Conservation (phyloP, 768 basidiomycete genomes). For the Boletellus ananas region DNA sequence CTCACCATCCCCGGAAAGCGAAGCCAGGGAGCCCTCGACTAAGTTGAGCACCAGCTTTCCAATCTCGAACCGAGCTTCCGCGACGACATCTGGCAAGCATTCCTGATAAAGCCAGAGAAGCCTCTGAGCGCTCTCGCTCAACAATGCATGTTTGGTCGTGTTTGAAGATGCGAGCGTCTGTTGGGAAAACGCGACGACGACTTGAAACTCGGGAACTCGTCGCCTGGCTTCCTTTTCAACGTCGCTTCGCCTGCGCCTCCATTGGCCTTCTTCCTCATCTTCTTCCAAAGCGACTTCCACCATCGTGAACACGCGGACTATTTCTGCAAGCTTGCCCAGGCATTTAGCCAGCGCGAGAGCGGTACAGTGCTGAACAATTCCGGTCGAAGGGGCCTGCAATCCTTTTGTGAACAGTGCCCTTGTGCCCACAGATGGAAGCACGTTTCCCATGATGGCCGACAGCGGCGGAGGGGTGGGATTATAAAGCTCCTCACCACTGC, state of each 20-base stretch:
- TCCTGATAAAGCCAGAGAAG: slow-evolving; percentile 84
- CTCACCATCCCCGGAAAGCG: slow-evolving; percentile 12
- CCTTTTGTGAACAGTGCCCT: slow-evolving; percentile 80
- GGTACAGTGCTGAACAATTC: slow-evolving; percentile 81
- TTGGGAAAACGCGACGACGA: slow-evolving; percentile 80
- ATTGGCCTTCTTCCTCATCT: slow-evolving; percentile 61
- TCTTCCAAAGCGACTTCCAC: slow-evolving; percentile 57
- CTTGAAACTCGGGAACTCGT: slow-evolving; percentile 83
- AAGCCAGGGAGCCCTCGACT: slow-evolving; percentile 27
- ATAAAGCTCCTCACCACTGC: slow-evolving; percentile 40
- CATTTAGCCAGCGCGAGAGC: slow-evolving; percentile 75
- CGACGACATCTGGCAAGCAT: slow-evolving; percentile 66
- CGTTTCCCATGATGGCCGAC: slow-evolving; percentile 64
- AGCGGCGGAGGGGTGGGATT: slow-evolving; percentile 76
- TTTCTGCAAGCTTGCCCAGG: slow-evolving; percentile 62
- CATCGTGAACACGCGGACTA: slow-evolving; percentile 45
- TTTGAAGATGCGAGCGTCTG: slow-evolving; percentile 33
- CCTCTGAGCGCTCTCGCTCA: slow-evolving; percentile 77
- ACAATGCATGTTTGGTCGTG: slow-evolving; percentile 50
- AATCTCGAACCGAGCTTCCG: slow-evolving; percentile 81
- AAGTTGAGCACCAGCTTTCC: slow-evolving; percentile 68
- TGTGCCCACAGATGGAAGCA: slow-evolving; percentile 69
- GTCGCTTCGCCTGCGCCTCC: slow-evolving; percentile 63
- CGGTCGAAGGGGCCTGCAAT: slow-evolving; percentile 58
- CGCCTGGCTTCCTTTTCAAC: slow-evolving; percentile 71